Base-by-base conservation (phyloP, 495 filamentous ascomycete genomes). In the Tuber borchii region DNA sequence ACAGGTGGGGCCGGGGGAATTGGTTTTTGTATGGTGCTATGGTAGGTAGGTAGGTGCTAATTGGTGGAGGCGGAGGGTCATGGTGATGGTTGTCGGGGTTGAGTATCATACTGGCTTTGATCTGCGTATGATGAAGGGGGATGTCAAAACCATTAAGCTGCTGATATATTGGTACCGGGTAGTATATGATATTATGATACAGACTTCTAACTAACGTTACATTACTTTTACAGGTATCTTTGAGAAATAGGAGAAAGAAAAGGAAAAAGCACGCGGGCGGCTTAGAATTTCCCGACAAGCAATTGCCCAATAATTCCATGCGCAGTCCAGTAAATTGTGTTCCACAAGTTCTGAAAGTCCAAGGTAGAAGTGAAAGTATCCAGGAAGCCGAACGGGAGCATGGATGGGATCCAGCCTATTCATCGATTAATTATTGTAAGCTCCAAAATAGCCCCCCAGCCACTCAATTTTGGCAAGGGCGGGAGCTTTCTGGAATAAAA, bases 371-470 rank as follows among this genome's bases (percentile, higher is more conserved):
- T 88, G 75, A 95, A 87, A 74, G 88, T 89, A 86, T 95, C 93
- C 78, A 92, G 91, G 82, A 90, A 94, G 26, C 93, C 93, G 85
- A 96, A 95, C 84, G 90, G 90, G 42, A 96, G 86, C 93, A 96
- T 95, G 76, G 90, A 91, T 72, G 93, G 93, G 84, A 96, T 94
- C 92, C 92, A 95, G 80, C 93, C 79, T 81, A 65, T 17, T 65
- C 14, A 40, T 19, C 4, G 22, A n/a, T 69, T 37, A 31, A 7
- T 42, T 10, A 43, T 22, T 71, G 14, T 71, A 14, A n/a, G 12
- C 43, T 76, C 39, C 34, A 6, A 10, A 46, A 69, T 68, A 70
- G 70, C 71, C 65, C 19, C 61, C n/a, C 42, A 16, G 8, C 42
- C 61, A 10, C 73, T 39, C 68, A 20, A 26, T 19, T 39, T 73